Base-by-base conservation (phyloP, 352 stramenopile genomes). In the Thalassiosira livingstoniorum region DNA sequence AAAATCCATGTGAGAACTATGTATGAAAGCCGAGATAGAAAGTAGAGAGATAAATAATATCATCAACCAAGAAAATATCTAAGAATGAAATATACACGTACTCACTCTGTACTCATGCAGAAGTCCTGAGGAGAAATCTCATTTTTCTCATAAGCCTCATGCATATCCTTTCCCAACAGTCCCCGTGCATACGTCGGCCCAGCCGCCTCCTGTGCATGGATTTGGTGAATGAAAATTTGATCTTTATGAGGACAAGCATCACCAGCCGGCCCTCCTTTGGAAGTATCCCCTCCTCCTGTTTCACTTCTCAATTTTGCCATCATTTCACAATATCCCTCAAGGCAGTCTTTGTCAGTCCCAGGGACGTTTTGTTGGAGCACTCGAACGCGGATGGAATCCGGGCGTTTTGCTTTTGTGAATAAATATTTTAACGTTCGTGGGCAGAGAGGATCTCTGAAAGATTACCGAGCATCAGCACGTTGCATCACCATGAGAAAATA, bases 71-170 rank as follows among this genome's bases (percentile, higher is more conserved):
- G 10, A 4, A 60, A n/a, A 4, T 31, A 43, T 5, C 27, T 37
- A 31, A 65, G 15, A 51, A 45, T n/a, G 4, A 67, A 51, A 4
- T 51, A 71, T 25, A 64, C 13, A 64, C 23, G 3, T 4, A 74
- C 65, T 74, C 53, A 74, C 65, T 97, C 94, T 51, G 91, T 96
- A 80, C 95, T 91, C 89, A 97, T 93, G 77, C 94, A 97, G 87
- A 96, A 97, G 77, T 97, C 93, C 74, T 96, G 78, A 27, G 82
- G 62, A 51, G 86, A 86, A 29, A 96, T 88, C 2, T 78, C 25
- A 5, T 77, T 80, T 15, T 83, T 42, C 23, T 61, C 34, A 57
- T 77, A 85, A n/a, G 74, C 75, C 21, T 39, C 42, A 13, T 57
- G 39, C 66, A 87, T 78, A 63, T 86, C 70, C 37, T 70, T 47